A percentile compares a stretch with the other conserved stretches of the same genome.
These are phyloP conservation scores for Rhododendron molle DNA, from an alignment of 148 eudicot genomes.

Conservation along the genomic window DNA sequence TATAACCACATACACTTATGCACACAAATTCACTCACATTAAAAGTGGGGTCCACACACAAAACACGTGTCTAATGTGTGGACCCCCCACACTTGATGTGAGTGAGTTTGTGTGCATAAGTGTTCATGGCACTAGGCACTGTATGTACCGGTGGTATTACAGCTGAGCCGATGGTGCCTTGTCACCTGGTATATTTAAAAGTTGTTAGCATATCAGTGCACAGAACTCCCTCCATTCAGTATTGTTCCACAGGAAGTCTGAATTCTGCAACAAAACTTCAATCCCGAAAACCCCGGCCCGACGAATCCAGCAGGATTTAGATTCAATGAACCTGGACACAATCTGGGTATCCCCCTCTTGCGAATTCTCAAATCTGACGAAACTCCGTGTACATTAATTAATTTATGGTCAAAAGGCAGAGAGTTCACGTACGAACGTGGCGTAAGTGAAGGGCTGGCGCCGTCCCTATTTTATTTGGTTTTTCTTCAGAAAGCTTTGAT, in stretches of 20 bases:
- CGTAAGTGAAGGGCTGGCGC: neutral
- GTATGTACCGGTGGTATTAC: too few relatives aligned
- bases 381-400: neutral
- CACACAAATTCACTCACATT: too few relatives aligned
- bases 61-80: too few relatives aligned
- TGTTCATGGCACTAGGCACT: too few relatives aligned
- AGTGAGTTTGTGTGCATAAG: too few relatives aligned
- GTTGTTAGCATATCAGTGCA: too few relatives aligned
- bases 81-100: too few relatives aligned
- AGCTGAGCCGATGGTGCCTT: too few relatives aligned
- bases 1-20: too few relatives aligned
- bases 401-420: neutral
- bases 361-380: neutral
- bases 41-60: too few relatives aligned
- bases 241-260: neutral
- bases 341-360: neutral
- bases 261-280: neutral
- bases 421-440: neutral
- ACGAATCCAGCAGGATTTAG: neutral
- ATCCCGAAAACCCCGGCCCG: neutral
- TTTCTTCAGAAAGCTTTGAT: too few relatives aligned
- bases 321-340: constrained; percentile 15
- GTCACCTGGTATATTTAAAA: too few relatives aligned
- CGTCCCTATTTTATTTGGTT: neutral
- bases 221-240: neutral